Base-by-base conservation (phyloP, 2,329 filamentous ascomycete genomes). In the Aspergillus sp. region DNA sequence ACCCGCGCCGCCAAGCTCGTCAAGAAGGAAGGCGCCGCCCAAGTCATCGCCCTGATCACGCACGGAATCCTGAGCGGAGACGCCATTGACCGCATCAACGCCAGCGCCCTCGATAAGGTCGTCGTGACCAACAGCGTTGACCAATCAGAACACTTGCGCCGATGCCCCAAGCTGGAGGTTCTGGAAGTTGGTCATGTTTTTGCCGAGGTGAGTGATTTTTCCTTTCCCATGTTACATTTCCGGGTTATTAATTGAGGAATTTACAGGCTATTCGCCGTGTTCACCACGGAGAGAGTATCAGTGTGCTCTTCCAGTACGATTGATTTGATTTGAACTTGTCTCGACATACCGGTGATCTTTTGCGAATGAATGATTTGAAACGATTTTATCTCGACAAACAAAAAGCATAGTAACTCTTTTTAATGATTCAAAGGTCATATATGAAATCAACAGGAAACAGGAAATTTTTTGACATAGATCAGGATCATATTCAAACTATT, bases 201-300 rank as follows among this genome's bases (percentile, higher is more conserved):
- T 67, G 90, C 88, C 50, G 91, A 97, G 78, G 88, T 82, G 67
- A 59, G 69, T 65, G 43, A n/a, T n/a, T 12, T 27, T 46, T 25
- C 41, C 32, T 12, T 43, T 15, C 27, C 9, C 7, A 19, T 20
- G n/a, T 19, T 42, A 15, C 41, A 43, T 45, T 41, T 13, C 2
- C 23, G 25, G 33, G 32, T 48, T 54, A 60, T 51, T 59, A 61
- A 52, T 49, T 62, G 67, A 54, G 67, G 49, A 41, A 38, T n/a
- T 49, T 57, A 15, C 49, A 83, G 81, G 83, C 93, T 44, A 96
- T 97, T 59, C 86, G 93, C 54, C 83, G 93, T 53, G 91, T 97
- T 50, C 93, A 98, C 71, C 90, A 97, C 69, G 93, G 93, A 61
- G 93, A 98, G 74, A 95, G 89, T 63, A 95, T 98, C 72, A 95